A percentile compares a stretch with the other conserved stretches of the same genome.
Evolutionary conservation across 73 alveolate species (phyloP).

Genomic region (Tetrahymena elliotti): DNA sequence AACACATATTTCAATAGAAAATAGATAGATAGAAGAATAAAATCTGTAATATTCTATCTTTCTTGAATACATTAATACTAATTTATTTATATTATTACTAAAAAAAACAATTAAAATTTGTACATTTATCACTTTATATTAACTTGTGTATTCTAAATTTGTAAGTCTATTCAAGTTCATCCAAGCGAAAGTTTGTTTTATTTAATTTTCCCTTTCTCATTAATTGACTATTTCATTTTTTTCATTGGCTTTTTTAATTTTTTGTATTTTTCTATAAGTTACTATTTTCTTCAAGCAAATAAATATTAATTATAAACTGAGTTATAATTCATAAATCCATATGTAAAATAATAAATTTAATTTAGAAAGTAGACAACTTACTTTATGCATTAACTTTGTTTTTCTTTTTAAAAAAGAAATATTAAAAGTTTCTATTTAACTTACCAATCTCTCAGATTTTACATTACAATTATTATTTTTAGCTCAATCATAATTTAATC

Average conservation of each 20-base stretch:
- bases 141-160: background rate
- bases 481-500: background rate
- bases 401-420: no score
- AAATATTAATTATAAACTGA: no score
- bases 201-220: no score
- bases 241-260: background rate
- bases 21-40: no score
- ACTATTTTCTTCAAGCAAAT: background rate
- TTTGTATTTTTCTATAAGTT: background rate
- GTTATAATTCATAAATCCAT: no score
- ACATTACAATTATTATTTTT: background rate
- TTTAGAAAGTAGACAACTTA: background rate
- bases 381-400: no score
- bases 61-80: background rate
- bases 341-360: no score
- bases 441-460: background rate
- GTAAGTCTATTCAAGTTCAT: no score
- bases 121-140: background rate
- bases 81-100: no score
- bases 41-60: no score
- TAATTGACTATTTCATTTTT: background rate
- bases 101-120: background rate
- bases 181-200: no score
- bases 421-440: background rate
- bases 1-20: no score